Percentiles rank a stretch among this genome's conserved stretches.
These are phyloP conservation scores for Macrophomina tecta DNA, from an alignment of 2,329 filamentous ascomycete species.

Conservation along the genomic window DNA sequence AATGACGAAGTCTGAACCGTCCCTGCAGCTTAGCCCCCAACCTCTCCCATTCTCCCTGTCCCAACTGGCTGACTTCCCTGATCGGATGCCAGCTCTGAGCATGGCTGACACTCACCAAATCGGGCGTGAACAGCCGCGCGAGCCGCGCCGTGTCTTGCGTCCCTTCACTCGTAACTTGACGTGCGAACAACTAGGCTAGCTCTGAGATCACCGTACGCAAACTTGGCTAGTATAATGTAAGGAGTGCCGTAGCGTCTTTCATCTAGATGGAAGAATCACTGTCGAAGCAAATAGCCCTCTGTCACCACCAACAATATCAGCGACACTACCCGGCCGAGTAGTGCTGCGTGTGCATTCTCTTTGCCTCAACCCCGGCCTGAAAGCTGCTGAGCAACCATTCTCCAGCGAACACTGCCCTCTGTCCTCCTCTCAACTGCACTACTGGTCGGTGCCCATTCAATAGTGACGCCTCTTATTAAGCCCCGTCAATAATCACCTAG, in stretches of 20 bases:
- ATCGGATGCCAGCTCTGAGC: background rate
- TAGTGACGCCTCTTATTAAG: background rate
- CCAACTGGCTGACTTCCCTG: background rate
- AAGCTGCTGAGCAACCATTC: background rate
- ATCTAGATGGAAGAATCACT: background rate
- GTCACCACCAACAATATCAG: constrained; percentile 15
- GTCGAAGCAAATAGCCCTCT: background rate
- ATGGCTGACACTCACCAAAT: background rate
- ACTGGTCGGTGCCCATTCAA: background rate
- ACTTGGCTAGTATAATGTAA: background rate
- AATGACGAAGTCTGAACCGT: background rate
- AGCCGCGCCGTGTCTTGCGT: background rate
- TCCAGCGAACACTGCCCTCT: background rate
- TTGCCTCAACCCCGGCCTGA: background rate
- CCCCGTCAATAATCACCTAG: constrained; percentile 11
- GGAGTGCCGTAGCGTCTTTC: too few relatives aligned
- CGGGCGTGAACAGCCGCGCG: background rate
- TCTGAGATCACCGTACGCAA: background rate
- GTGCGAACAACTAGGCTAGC: too few relatives aligned
- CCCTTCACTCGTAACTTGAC: background rate
- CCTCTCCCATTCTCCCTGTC: background rate
- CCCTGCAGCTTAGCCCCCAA: constrained; percentile 1
- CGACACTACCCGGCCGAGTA: background rate
- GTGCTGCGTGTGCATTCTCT: background rate
- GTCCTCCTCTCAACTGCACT: background rate